These are phyloP conservation scores for Ophiostoma tasmaniense DNA, from an alignment of 2,329 filamentous ascomycete species.

Conservation along the genomic window DNA sequence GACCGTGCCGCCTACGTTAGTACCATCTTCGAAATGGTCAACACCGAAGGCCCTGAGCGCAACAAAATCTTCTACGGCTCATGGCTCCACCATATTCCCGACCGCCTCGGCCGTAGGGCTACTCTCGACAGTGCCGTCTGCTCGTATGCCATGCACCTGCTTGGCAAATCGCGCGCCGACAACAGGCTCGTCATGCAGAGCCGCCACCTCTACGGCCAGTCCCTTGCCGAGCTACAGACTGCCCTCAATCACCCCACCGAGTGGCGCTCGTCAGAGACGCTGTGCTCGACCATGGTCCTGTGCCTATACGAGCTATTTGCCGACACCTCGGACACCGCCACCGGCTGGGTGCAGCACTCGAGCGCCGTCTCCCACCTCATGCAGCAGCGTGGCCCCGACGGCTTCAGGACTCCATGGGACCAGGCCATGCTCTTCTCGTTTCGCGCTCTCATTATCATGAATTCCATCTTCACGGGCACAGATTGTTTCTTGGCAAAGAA, in stretches of 20 bases:
- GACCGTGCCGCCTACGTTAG: slow-evolving; percentile 28
- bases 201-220: slow-evolving; percentile 32
- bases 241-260: slow-evolving; percentile 31
- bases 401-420: slow-evolving; percentile 22
- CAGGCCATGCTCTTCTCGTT: neutral
- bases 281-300: slow-evolving; percentile 32
- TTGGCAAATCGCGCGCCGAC: slow-evolving; percentile 30
- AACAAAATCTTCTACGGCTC: slow-evolving; percentile 20
- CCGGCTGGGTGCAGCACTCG: slow-evolving; percentile 34
- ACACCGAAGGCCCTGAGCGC: slow-evolving; percentile 10
- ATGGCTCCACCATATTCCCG: slow-evolving; percentile 24
- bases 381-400: slow-evolving; percentile 30
- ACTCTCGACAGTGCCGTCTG: slow-evolving; percentile 33
- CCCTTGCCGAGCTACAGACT: slow-evolving; percentile 30
- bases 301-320: slow-evolving; percentile 37
- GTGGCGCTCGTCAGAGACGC: slow-evolving; percentile 26
- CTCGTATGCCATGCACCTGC: slow-evolving; percentile 31
- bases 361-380: slow-evolving; percentile 32
- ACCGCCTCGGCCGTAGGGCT: slow-evolving; percentile 29
- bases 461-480: neutral
- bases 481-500: neutral
- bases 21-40: slow-evolving; percentile 25
- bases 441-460: neutral
- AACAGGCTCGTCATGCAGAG: slow-evolving; percentile 28
- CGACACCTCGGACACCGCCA: slow-evolving; percentile 29